phyloP scores from a whole-genome alignment of 305 asterid genomes.

The Rubia tinctorum region DNA sequence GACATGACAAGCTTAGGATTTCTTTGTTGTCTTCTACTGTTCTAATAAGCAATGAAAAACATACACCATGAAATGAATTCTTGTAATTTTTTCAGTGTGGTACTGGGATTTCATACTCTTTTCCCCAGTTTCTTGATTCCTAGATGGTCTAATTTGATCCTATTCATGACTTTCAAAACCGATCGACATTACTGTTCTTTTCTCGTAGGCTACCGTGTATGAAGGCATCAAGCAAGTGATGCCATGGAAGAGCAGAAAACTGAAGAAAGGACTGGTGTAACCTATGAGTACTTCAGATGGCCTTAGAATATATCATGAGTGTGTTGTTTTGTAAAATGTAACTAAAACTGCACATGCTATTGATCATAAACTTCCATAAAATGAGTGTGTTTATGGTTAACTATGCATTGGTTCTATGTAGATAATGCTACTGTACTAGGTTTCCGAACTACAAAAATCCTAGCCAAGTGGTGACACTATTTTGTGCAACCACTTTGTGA shows the following conservation, averaged over 20 bases:
- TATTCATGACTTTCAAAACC: neutral
- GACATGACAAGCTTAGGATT: neutral
- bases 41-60: too few species aligned
- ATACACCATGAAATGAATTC: neutral
- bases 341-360: neutral
- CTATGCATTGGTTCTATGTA: neutral
- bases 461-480: neutral
- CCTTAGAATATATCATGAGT: neutral
- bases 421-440: neutral
- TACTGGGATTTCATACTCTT: slow-evolving; percentile 2
- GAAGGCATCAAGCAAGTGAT: slow-evolving; percentile 57
- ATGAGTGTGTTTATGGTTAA: neutral
- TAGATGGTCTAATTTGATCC: slow-evolving; percentile 1
- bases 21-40: neutral
- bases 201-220: slow-evolving; percentile 41
- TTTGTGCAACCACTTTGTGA: neutral
- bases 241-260: slow-evolving; percentile 50
- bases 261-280: slow-evolving; percentile 26
- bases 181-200: too few species aligned
- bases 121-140: neutral
- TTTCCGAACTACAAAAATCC: neutral
- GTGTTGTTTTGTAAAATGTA: neutral
- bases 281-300: neutral
- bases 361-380: neutral
- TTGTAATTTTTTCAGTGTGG: too few species aligned